These are phyloP conservation scores for Aspergillus ruber DNA, from an alignment of 2,329 filamentous ascomycete genomes.

Conservation along the genomic window DNA sequence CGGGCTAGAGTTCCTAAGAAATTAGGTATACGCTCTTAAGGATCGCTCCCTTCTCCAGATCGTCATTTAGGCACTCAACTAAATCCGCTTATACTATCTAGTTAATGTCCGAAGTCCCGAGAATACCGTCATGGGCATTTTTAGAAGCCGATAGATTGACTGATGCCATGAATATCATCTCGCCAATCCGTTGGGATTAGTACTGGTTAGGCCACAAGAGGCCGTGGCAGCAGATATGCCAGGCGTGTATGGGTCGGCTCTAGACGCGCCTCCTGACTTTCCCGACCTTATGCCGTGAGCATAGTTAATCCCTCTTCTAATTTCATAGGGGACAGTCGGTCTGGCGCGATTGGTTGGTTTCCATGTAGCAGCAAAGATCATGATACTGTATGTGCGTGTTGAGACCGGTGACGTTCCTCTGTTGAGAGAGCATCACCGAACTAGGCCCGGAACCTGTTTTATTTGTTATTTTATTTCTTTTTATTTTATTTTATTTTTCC, in stretches of 20 bases:
- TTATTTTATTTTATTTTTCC: too few relatives aligned
- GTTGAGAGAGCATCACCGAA: background rate
- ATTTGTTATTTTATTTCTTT: too few relatives aligned
- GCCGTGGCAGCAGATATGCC: constrained; percentile 9
- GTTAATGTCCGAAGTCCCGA: constrained; percentile 2
- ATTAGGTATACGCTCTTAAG: constrained; percentile 8
- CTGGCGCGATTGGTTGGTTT: background rate
- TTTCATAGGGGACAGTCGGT: background rate
- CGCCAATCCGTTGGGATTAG: background rate
- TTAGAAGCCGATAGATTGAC: background rate
- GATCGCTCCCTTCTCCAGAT: constrained; percentile 5
- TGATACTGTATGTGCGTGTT: background rate
- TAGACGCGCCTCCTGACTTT: constrained; percentile 19
- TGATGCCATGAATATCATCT: background rate
- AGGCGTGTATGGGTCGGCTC: constrained; percentile 15
- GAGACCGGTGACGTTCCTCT: background rate
- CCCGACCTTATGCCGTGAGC: constrained; percentile 6
- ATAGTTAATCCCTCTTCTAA: constrained; percentile 1
- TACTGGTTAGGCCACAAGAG: background rate
- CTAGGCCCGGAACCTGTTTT: background rate
- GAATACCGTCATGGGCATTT: background rate
- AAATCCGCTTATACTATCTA: constrained; percentile 2
- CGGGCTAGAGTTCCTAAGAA: background rate
- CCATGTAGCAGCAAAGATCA: background rate
- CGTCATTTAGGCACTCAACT: constrained; percentile 1